Conservation (phyloP, 1,139 yeast species). For the Kodamaea suecica region DNA sequence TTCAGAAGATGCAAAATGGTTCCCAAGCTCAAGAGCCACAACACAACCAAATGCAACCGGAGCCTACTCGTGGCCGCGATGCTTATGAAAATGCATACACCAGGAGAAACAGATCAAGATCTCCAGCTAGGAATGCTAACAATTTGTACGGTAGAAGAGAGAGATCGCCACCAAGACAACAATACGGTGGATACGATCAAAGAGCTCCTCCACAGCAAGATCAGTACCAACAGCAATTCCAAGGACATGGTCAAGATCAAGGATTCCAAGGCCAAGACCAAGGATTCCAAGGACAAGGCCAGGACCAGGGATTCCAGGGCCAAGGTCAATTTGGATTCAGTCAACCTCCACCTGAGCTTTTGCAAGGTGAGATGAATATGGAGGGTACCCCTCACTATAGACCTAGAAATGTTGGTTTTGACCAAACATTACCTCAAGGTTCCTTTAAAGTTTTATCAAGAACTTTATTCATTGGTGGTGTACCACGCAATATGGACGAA, state of each 20-base stretch:
- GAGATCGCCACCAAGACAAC: conserved; percentile 32
- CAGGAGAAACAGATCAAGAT: conserved; percentile 56
- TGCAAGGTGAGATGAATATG: conserved; percentile 56
- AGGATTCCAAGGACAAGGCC: conserved; percentile 4
- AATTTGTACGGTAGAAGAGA: conserved; percentile 20
- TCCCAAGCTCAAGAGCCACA: conserved; percentile 8
- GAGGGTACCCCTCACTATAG: conserved; percentile 74
- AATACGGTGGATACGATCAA: conserved; percentile 13
- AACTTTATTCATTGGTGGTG: conserved; percentile 92
- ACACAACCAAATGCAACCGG: conserved; percentile 9
- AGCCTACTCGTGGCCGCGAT: conserved; percentile 10
- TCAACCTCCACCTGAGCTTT: conserved; percentile 23
- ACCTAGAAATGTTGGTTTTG: conserved; percentile 67
- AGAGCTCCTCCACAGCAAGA: conserved; percentile 7
- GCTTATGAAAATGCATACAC: conserved; percentile 27
- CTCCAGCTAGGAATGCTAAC: conserved; percentile 38
- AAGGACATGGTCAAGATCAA: conserved; percentile 10
- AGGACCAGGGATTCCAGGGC: conserved; percentile 11
- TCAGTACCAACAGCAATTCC: conserved; percentile 13
- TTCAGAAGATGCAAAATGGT: conserved; percentile 40
- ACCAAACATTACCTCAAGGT: conserved; percentile 72
- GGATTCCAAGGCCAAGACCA: conserved; percentile 7
- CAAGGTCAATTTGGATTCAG: conserved; percentile 2
- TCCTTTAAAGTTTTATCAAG: conserved; percentile 81
- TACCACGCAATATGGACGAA: conserved; percentile 80